phyloP scores from a whole-genome alignment of 139 green algal genomes.

The Yamagishiella unicocca region DNA sequence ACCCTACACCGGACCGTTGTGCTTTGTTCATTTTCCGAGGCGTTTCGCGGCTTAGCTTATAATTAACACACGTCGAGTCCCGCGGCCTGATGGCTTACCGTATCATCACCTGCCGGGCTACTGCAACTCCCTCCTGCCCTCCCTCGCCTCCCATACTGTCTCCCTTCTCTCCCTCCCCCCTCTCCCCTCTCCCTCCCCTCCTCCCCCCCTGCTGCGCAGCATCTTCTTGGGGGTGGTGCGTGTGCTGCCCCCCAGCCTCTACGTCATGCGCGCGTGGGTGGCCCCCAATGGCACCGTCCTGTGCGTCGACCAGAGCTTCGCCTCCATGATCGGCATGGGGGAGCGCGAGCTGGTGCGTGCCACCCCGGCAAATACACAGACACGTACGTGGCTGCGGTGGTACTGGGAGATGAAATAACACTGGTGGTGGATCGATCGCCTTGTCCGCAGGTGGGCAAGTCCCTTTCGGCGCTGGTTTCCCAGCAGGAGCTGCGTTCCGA shows the following conservation, averaged over 20 bases:
- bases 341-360: constrained; percentile 16
- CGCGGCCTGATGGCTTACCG: background rate
- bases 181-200: background rate
- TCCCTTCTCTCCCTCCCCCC: background rate
- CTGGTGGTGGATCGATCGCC: background rate
- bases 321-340: background rate
- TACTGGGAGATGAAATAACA: background rate
- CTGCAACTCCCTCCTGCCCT: background rate
- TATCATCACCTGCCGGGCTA: background rate
- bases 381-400: background rate
- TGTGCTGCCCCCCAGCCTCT: background rate
- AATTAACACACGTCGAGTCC: background rate
- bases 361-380: background rate
- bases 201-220: background rate
- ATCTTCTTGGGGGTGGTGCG: constrained; percentile 45
- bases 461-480: background rate
- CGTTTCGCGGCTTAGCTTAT: background rate
- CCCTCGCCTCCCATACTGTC: background rate
- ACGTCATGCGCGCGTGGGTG: constrained; percentile 15
- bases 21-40: background rate
- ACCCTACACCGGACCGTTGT: background rate
- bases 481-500: background rate
- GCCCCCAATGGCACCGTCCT: constrained; percentile 13
- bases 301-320: constrained; percentile 43
- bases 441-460: constrained; percentile 1